Conservation (phyloP, 148 eudicot genomes). For the Vaccinium vitisidaea region DNA sequence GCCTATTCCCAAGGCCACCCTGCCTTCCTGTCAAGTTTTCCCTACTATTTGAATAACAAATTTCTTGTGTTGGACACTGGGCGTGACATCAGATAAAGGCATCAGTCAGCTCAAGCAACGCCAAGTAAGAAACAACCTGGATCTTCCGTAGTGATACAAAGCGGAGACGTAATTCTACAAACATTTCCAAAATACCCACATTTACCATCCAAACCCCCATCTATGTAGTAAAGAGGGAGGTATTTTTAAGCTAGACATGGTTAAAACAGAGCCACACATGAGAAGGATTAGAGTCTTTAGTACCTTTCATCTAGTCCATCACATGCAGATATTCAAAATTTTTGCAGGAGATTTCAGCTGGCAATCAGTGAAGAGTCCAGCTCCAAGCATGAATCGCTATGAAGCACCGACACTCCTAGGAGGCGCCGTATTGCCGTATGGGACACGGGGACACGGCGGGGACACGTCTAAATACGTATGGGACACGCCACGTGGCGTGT, state of each 20-base stretch:
- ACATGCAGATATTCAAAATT: constrained; percentile 68
- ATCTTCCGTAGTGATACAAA: constrained; percentile 90
- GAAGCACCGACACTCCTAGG: no score
- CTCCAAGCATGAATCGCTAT: constrained; percentile 84
- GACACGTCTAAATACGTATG: no score
- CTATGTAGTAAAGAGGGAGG: constrained; percentile 30
- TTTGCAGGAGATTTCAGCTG: constrained; percentile 74
- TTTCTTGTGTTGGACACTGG: not conserved
- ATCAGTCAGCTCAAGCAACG: not conserved
- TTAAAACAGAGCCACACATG: not conserved
- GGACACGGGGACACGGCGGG: no score
- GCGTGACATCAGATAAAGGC: not conserved
- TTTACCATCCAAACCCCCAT: constrained; percentile 87
- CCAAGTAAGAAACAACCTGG: constrained; percentile 42
- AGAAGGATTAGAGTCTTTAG: no score
- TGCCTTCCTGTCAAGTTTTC: not conserved
- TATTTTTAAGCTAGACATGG: constrained; percentile 3
- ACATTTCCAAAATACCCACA: constrained; percentile 94
- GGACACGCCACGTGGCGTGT: no score
- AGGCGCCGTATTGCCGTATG: no score
- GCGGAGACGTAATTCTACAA: constrained; percentile 91
- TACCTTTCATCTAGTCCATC: constrained; percentile 96
- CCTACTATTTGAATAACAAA: not conserved
- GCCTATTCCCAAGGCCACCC: no score
- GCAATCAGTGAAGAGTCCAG: constrained; percentile 79